Base-by-base conservation (phyloP, 805 yeast species). In the Kazachstania africana region DNA sequence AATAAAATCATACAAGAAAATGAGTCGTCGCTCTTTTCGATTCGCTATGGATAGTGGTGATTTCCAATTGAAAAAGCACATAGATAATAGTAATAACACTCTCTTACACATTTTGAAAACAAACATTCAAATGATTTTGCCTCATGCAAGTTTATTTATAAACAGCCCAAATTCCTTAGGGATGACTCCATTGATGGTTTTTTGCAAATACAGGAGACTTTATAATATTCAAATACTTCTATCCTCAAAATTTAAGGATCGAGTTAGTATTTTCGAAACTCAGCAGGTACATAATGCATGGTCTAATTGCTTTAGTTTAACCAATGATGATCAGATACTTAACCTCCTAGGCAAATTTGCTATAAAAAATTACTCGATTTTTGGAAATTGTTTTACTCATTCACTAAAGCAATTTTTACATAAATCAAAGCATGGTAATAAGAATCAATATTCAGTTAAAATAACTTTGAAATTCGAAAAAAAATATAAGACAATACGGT, bases 11-110 rank as follows among this genome's bases (percentile, higher is more conserved):
- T n/a, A n/a, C n/a, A n/a, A n/a, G n/a, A n/a, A n/a, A n/a, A n/a
- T n/a, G n/a, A n/a, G n/a, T n/a, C n/a, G n/a, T n/a, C n/a, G n/a
- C n/a, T n/a, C n/a, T n/a, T n/a, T n/a, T n/a, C n/a, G n/a, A n/a
- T n/a, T n/a, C n/a, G n/a, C n/a, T n/a, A n/a, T n/a, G n/a, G n/a
- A 50, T 56, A 19, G 34, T 42, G 3, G 44, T 47, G 4, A 27
- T 75, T 29, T 60, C 69, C 6, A 8, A 37, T 66, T 69, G 38
- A 60, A 60, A 27, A 75, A 72, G 18, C 96, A 88, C 48, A 58
- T 72, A 6, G 96, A 88, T 47, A 54, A 50, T 15, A 67, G 71
- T 34, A 88, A 88, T 0, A 84, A 85, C 48, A 74, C 91, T 0
- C 47, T 88, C 3, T 57, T 88, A 20, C 97, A 88, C 54, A 67